A percentile compares a stretch with the other conserved stretches of the same genome.
Evolutionary conservation across 2,329 filamentous ascomycete genomes (phyloP).

Genomic region (Calycina marina): DNA sequence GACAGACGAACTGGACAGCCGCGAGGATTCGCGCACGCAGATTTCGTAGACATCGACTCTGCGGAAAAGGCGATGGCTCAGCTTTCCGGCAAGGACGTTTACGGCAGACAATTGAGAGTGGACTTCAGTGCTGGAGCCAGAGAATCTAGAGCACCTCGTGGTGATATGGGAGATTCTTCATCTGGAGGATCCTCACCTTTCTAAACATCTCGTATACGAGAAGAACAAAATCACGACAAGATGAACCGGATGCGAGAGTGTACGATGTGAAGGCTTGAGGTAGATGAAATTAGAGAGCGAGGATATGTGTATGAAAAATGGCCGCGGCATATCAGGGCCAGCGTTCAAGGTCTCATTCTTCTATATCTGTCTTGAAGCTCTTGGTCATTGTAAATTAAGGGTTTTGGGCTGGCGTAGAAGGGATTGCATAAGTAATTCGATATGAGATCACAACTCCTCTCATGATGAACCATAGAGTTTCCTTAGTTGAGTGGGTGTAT

Average conservation of each 20-base stretch:
- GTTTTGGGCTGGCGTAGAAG: slow-evolving; percentile 11
- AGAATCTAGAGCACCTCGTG: no score
- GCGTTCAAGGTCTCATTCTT: slow-evolving; percentile 7
- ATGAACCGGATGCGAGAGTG: slow-evolving; percentile 2
- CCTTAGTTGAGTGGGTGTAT: no score
- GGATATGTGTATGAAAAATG: slow-evolving; percentile 16
- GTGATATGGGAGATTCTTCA: no score
- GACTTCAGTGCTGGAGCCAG: slow-evolving; percentile 35
- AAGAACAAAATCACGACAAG: no score
- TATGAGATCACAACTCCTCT: no score
- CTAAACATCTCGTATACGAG: no score
- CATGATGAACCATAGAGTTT: no score
- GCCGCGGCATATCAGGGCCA: slow-evolving; percentile 4
- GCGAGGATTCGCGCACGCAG: slow-evolving; percentile 71
- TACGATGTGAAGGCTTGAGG: slow-evolving; percentile 5
- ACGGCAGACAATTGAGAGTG: slow-evolving; percentile 48
- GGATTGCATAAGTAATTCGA: no score
- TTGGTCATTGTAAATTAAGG: slow-evolving; percentile 17
- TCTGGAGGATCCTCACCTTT: no score
- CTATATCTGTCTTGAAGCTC: slow-evolving; percentile 15
- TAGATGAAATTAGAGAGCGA: slow-evolving; percentile 1
- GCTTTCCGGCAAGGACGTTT: slow-evolving; percentile 43
- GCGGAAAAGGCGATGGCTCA: slow-evolving; percentile 44
- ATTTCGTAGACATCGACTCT: slow-evolving; percentile 55
- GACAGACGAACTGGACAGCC: slow-evolving; percentile 69